Conservation (phyloP, 2,329 filamentous ascomycete genomes). For the Colletotrichum tofieldiae region DNA sequence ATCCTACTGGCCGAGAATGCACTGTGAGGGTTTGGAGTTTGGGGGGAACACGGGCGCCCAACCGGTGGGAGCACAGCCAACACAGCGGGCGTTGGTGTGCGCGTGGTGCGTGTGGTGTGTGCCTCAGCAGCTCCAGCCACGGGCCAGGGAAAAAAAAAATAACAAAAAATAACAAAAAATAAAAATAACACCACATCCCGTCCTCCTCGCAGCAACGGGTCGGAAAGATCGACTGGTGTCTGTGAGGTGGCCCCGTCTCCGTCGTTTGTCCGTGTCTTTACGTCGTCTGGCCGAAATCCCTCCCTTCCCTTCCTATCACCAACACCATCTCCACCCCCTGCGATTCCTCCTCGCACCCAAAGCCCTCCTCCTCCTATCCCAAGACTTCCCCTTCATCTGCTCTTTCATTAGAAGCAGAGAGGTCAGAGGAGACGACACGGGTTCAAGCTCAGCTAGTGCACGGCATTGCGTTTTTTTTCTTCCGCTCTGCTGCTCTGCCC, state of each 20-base stretch:
- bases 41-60: slow-evolving; percentile 28
- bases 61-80: slow-evolving; percentile 34
- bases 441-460: slow-evolving; percentile 27
- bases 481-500: slow-evolving; percentile 25
- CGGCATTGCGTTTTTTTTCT: slow-evolving; percentile 31
- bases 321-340: slow-evolving; percentile 43
- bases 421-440: slow-evolving; percentile 40
- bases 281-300: slow-evolving; percentile 40
- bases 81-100: slow-evolving; percentile 17
- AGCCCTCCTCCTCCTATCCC: slow-evolving; percentile 38
- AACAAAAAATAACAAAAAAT: slow-evolving; percentile 9
- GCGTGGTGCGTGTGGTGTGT: background rate
- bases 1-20: slow-evolving; percentile 35
- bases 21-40: slow-evolving; percentile 3
- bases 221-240: slow-evolving; percentile 22
- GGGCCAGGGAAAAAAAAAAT: background rate
- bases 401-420: slow-evolving; percentile 46
- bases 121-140: slow-evolving; percentile 26
- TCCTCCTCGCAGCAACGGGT: slow-evolving; percentile 10
- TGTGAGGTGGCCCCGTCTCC: slow-evolving; percentile 27
- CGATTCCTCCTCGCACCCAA: slow-evolving; percentile 39
- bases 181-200: slow-evolving; percentile 15
- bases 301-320: slow-evolving; percentile 43
- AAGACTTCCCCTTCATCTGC: slow-evolving; percentile 43
- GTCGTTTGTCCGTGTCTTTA: slow-evolving; percentile 23